phyloP scores from a whole-genome alignment of 2,329 filamentous ascomycete genomes.

The Cytospora schulzeri region DNA sequence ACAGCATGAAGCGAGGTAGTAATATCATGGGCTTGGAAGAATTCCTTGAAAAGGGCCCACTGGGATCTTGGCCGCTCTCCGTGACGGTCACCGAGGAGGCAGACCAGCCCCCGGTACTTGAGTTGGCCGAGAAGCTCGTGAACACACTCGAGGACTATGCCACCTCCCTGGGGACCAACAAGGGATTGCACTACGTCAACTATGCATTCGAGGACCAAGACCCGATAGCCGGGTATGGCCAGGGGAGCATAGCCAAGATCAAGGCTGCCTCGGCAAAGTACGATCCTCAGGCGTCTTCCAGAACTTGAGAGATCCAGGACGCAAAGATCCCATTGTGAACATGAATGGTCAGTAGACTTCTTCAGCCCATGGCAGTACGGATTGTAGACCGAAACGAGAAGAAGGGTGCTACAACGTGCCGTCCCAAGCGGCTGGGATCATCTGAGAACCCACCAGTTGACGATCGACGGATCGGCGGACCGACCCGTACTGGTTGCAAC shows the following conservation, averaged over 20 bases:
- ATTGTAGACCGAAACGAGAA: background rate
- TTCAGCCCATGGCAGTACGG: background rate
- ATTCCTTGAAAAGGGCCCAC: constrained; percentile 40
- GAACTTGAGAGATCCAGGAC: constrained; percentile 34
- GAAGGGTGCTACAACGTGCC: too few relatives aligned
- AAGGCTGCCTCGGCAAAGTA: constrained; percentile 37
- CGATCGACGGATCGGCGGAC: background rate
- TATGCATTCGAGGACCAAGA: constrained; percentile 45
- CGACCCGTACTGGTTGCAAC: background rate
- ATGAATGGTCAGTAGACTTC: too few relatives aligned
- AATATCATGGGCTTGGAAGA: constrained; percentile 39
- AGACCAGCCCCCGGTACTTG: constrained; percentile 34
- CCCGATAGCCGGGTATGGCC: constrained; percentile 42
- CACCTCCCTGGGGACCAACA: constrained; percentile 34
- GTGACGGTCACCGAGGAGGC: constrained; percentile 42
- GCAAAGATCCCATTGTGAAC: constrained; percentile 30
- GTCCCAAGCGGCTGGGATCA: background rate
- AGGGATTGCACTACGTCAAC: constrained; percentile 46
- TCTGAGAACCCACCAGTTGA: background rate
- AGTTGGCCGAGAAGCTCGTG: constrained; percentile 33
- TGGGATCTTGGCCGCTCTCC: constrained; percentile 41
- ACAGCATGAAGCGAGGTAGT: constrained; percentile 33
- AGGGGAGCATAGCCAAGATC: constrained; percentile 38
- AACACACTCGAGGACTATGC: constrained; percentile 34
- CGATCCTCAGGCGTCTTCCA: constrained; percentile 41